Base-by-base conservation (phyloP, 352 stramenopile genomes). In the Globisporangium paddicum region DNA sequence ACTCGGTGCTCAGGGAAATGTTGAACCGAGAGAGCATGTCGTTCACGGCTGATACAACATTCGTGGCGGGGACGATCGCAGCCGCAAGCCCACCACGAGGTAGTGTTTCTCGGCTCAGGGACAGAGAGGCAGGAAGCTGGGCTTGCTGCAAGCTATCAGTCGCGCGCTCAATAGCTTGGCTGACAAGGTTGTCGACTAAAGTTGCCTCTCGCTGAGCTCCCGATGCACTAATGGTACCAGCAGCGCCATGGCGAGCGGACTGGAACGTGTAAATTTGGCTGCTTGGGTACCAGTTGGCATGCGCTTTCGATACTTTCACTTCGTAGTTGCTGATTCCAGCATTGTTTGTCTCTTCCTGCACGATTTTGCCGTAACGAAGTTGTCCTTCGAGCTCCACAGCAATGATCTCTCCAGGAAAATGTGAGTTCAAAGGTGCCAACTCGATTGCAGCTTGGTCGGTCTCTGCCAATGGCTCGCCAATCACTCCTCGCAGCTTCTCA, bases 181-280 rank as follows among this genome's bases (percentile, higher is more conserved):
- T 21, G 11, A 34, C 42, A 37, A 50, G 23, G 37, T n/a, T 42
- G 52, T 32, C 44, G 6, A 49, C 32, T 13, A 21, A 40, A 21
- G 18, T 16, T 45, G 45, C 26, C n/a, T 40, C 40, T 58, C 25
- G 38, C 5, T 49, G 16, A 14, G 26, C 41, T 37, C 28, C 58
- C 10, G 44, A 5, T 19, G 42, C 52, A 41, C 38, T 38, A n/a
- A n/a, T n/a, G 37, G 16, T 19, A 30, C 38, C n/a, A 40, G 18
- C 11, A 37, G 18, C n/a, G 21, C 25, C 35, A 23, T 63, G 57
- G 2, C 84, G 73, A 42, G 64, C 71, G 0, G 82, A 89, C 8
- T 73, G 79, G 63, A 93, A 95, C 48, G 82, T 87, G 58, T 77
- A 90, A 23, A 95, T 69, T 26, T 90, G 75, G 0, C 79, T 89